Evolutionary conservation across 805 yeast species (phyloP).

Genomic region (Yarrowia sp.): DNA sequence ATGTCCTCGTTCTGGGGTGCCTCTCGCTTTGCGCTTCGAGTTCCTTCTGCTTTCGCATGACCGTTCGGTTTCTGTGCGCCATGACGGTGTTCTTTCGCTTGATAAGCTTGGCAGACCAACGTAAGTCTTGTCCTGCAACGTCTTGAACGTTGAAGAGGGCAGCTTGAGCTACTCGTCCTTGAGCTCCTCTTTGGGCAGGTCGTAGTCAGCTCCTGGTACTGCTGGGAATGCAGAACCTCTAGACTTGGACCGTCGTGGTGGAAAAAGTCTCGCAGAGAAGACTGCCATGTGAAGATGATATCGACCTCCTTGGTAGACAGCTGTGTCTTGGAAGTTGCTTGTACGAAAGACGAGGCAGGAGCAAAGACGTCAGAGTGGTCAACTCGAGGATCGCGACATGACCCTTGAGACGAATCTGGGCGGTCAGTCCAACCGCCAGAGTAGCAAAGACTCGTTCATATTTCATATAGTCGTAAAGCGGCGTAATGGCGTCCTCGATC

Average conservation of each 20-base stretch:
- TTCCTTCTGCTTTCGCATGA: slow-evolving; percentile 49
- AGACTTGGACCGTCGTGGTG: slow-evolving; percentile 76
- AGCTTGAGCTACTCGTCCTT: slow-evolving; percentile 58
- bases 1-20: slow-evolving; percentile 60
- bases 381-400: slow-evolving; percentile 80
- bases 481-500: slow-evolving; percentile 64
- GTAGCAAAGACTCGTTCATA: slow-evolving; percentile 63
- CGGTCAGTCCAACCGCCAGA: slow-evolving; percentile 57
- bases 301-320: slow-evolving; percentile 62
- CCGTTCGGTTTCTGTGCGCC: slow-evolving; percentile 66
- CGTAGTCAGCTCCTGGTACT: slow-evolving; percentile 66
- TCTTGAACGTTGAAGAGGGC: slow-evolving; percentile 52
- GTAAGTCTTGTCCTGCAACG: slow-evolving; percentile 50
- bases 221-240: slow-evolving; percentile 56
- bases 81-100: slow-evolving; percentile 64
- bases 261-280: slow-evolving; percentile 69
- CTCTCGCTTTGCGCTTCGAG: slow-evolving; percentile 46
- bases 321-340: slow-evolving; percentile 42
- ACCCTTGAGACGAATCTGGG: slow-evolving; percentile 57
- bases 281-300: slow-evolving; percentile 68
- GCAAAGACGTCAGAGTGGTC: slow-evolving; percentile 61
- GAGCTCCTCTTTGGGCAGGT: slow-evolving; percentile 48
- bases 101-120: slow-evolving; percentile 46
- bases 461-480: slow-evolving; percentile 74
- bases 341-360: slow-evolving; percentile 64